These are phyloP conservation scores for Nakazawaea ernobii DNA, from an alignment of 805 yeast genomes.

Conservation along the genomic window DNA sequence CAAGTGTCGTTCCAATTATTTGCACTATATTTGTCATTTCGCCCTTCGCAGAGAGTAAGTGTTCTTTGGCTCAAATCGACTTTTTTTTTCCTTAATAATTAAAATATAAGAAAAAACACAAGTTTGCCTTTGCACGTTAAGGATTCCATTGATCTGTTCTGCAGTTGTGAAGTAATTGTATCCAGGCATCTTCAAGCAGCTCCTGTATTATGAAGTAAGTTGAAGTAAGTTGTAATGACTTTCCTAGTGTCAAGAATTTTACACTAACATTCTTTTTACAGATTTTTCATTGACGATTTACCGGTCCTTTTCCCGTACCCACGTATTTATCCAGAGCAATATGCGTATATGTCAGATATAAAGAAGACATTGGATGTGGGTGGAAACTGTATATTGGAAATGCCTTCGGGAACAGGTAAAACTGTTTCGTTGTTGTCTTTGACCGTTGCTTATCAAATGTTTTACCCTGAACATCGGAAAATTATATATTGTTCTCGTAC, in stretches of 20 bases:
- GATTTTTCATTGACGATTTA: slow-evolving; percentile 89
- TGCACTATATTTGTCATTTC: too few species aligned
- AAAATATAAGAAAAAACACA: too few species aligned
- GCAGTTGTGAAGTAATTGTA: too few species aligned
- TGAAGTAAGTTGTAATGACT: neutral
- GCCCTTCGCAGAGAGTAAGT: too few species aligned
- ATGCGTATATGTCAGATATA: slow-evolving; percentile 95
- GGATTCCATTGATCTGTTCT: too few species aligned
- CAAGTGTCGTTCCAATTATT: too few species aligned
- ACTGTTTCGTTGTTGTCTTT: slow-evolving; percentile 87
- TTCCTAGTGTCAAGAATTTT: neutral
- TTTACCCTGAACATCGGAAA: slow-evolving; percentile 88
- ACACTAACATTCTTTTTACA: slow-evolving; percentile 20
- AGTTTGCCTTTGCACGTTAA: too few species aligned
- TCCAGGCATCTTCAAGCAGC: too few species aligned
- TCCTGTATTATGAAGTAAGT: slow-evolving; percentile 3
- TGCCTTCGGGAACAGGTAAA: slow-evolving; percentile 99
- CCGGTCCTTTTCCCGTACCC: slow-evolving; percentile 97
- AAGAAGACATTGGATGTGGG: slow-evolving; percentile 93
- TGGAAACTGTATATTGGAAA: slow-evolving; percentile 92
- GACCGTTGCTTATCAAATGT: slow-evolving; percentile 92
- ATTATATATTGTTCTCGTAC: slow-evolving; percentile 98
- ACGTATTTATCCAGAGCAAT: slow-evolving; percentile 94
- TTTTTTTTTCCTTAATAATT: too few species aligned
- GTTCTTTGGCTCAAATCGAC: too few species aligned